phyloP scores from a whole-genome alignment of 2,329 filamentous ascomycete species.

The Westerdykella sp. region DNA sequence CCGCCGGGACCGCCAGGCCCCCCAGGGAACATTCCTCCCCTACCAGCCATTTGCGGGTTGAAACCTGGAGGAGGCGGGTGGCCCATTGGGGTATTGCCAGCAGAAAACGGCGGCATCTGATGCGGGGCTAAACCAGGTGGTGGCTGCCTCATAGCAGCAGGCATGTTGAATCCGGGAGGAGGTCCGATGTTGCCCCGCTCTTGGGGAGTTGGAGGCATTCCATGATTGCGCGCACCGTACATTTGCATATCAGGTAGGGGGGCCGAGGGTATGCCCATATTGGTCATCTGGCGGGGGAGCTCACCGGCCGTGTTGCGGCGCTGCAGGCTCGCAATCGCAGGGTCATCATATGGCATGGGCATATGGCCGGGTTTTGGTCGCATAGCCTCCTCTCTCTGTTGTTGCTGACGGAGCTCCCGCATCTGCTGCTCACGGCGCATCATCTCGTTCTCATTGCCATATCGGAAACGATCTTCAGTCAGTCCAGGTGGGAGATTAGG shows the following conservation, averaged over 20 bases:
- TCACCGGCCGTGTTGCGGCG: constrained; percentile 33
- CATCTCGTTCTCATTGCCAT: constrained; percentile 29
- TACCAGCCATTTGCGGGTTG: constrained; percentile 24
- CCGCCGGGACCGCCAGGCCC: constrained; percentile 20
- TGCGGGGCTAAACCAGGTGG: constrained; percentile 17
- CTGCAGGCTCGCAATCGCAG: constrained; percentile 26
- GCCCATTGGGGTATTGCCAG: constrained; percentile 34
- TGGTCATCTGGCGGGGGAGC: constrained; percentile 33
- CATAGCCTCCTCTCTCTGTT: constrained; percentile 30
- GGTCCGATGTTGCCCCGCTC: constrained; percentile 33
- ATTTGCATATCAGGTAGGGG: constrained; percentile 33
- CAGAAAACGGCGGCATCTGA: constrained; percentile 23
- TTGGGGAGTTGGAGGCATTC: constrained; percentile 33
- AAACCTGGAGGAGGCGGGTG: constrained; percentile 29
- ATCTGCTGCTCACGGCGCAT: constrained; percentile 16
- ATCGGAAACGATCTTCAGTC: constrained; percentile 30
- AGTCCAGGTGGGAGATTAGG: constrained; percentile 34
- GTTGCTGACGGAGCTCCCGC: neutral
- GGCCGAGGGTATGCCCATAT: constrained; percentile 40
- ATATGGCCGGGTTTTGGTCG: constrained; percentile 27
- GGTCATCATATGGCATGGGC: constrained; percentile 32
- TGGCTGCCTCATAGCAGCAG: constrained; percentile 29
- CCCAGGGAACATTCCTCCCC: constrained; percentile 14
- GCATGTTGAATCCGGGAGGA: constrained; percentile 32
- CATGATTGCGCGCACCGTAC: constrained; percentile 27